These are phyloP conservation scores for Clarkia xantiana DNA, from an alignment of 345 rosid genomes.

Conservation along the genomic window DNA sequence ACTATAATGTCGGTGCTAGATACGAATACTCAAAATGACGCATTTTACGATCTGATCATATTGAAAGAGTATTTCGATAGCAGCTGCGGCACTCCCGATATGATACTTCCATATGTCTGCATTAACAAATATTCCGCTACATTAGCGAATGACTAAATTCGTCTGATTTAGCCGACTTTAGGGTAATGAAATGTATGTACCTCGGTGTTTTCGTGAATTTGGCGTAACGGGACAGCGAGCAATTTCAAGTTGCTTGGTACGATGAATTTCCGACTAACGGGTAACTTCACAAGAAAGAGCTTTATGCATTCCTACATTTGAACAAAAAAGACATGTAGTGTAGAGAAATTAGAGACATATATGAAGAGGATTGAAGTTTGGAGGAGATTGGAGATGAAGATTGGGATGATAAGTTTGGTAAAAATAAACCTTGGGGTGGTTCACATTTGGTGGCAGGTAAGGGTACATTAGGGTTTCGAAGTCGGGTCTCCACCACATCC, in stretches of 20 bases:
- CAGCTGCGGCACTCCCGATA: constrained; percentile 64
- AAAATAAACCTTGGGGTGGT: constrained; percentile 49
- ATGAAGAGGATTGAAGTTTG: not conserved
- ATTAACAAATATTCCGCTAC: constrained; percentile 4
- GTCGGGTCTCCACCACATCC: constrained; percentile 85
- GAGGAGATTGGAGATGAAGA: not conserved
- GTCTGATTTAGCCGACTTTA: not conserved
- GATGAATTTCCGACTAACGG: constrained; percentile 39
- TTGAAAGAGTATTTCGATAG: constrained; percentile 69
- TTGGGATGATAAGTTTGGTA: not conserved
- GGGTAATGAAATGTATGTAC: constrained; percentile 13
- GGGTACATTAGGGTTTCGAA: constrained; percentile 56
- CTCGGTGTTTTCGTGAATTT: constrained; percentile 60
- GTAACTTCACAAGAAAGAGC: constrained; percentile 57
- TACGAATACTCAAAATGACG: not conserved
- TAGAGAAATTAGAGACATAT: no score
- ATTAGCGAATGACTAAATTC: not conserved
- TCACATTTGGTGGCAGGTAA: constrained; percentile 43
- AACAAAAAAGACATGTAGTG: no score
- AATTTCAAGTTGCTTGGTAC: constrained; percentile 72
- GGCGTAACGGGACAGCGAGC: constrained; percentile 75
- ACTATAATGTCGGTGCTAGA: not conserved
- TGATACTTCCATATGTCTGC: constrained; percentile 67
- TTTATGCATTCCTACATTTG: constrained; percentile 55
- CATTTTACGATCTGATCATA: constrained; percentile 26